Evolutionary conservation across 1,284 basidiomycete genomes (phyloP), one percentile per base, ranked within the genome.

Genomic region (Moniliophthora roreri): DNA sequence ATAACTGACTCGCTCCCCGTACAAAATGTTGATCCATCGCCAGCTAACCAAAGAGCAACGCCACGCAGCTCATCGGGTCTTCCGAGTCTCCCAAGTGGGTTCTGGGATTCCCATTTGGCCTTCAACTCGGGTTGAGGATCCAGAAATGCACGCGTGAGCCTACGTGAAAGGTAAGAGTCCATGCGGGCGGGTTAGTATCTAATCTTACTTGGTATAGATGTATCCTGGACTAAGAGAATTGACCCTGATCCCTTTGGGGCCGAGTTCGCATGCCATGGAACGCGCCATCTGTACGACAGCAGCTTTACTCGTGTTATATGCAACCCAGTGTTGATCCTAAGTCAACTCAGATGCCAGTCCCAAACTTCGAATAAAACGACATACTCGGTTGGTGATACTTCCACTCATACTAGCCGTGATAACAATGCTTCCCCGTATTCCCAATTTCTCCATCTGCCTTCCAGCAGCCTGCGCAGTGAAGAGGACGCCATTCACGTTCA

Each of bases 321-420:
- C 82, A 45, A 85, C 79, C 86, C 87, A 91, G n/a, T 84, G 78
- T 60, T 84, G 82, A 56, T 80, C 84, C 84, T 88, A 10, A 15
- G 32, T 20, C 23, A 50, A 44, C n/a, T 34, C 4, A 47, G 18
- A 51, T n/a, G 69, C 63, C 36, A 38, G 45, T 41, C 15, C 16
- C 5, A 24, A 16, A 32, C 28, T 28, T 46, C n/a, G 4, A 40
- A 9, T 23, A 42, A 21, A 24, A 36, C 20, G 23, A 54, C 77
- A 48, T 61, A 87, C 91, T 69, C 74, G 82, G 73, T 93, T 93
- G 50, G 90, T 90, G 60, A 94, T 85, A 51, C 84, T 85, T 15
- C 91, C 93, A 44, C 87, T 90, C 89, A 95, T 93, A 55, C 89
- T 92, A 20, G 89, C 92, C 60, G 94, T 85, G 58, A 93, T 70